phyloP scores from a whole-genome alignment of 192 early-diverging fungal genomes.

The Linderina pennispora region DNA sequence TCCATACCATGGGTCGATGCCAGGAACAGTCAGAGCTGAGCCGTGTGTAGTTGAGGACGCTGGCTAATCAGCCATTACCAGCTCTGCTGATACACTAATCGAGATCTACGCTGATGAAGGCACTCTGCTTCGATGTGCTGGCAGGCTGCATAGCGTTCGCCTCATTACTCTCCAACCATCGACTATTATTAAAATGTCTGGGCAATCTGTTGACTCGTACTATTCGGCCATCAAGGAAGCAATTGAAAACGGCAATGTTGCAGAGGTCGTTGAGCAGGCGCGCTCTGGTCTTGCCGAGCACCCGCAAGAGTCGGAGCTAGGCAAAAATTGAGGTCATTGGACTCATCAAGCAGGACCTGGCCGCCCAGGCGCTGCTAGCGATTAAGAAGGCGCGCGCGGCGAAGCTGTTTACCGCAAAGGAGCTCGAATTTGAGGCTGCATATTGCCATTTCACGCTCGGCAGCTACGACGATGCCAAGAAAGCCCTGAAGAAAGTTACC shows the following conservation, averaged over 20 bases:
- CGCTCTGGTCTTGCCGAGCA: slow-evolving; percentile 15
- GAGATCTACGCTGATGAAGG: too few species aligned
- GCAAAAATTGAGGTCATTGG: slow-evolving; percentile 36
- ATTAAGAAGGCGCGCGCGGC: slow-evolving; percentile 16
- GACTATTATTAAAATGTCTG: slow-evolving; percentile 18
- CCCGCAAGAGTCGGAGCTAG: slow-evolving; percentile 27
- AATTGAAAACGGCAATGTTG: slow-evolving; percentile 12
- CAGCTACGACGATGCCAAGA: slow-evolving; percentile 19
- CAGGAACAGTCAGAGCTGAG: too few species aligned
- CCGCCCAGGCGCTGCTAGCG: slow-evolving; percentile 16
- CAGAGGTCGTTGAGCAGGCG: slow-evolving; percentile 9
- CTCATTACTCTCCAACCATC: too few species aligned
- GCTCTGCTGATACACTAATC: too few species aligned
- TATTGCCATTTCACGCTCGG: slow-evolving; percentile 37
- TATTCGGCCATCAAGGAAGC: slow-evolving; percentile 26
- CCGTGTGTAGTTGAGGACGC: too few species aligned
- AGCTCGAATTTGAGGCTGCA: slow-evolving; percentile 24
- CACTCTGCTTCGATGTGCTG: too few species aligned
- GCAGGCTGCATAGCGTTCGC: too few species aligned
- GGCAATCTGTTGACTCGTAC: slow-evolving; percentile 14
- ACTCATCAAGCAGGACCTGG: slow-evolving; percentile 32
- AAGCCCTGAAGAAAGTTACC: slow-evolving; percentile 6
- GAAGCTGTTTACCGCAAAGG: slow-evolving; percentile 8
- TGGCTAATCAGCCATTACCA: too few species aligned
- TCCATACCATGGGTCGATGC: too few species aligned